Base-by-base conservation (phyloP, 192 early-diverging fungal species). In the Backusella macrospora region DNA sequence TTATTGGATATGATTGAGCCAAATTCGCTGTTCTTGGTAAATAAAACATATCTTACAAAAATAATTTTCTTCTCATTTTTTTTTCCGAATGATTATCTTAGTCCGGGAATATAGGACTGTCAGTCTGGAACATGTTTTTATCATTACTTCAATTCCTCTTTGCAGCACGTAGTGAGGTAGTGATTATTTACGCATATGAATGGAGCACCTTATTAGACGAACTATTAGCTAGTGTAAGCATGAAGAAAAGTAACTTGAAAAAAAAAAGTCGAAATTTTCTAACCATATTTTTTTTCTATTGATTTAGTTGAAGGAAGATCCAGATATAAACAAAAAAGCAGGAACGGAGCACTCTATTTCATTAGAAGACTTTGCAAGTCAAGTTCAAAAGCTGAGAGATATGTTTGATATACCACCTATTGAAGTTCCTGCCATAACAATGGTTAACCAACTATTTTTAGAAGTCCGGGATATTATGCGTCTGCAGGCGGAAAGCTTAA, bases 401-500 rank as follows among this genome's bases (percentile, higher is more conserved):
- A 84, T 84, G 77, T 84, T 84, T 70, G 71, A 78, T 49, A 62
- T 78, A 49, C 82, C 82, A 23, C 77, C 82, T 40, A 69, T 78
- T 43, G 72, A 71, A 26, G 65, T 81, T 39, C 55, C 69, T 37
- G 64, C 75, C 5, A 62, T 66, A 7, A 73, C 59, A 6, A 70
- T 84, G 38, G 73, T 74, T 15, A 69, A 77, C n/a, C 82, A 81
- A 46, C 45, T 84, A 1, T 78, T 73, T 68, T 16, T 81, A 39
- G 82, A 79, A 72, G 67, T 84, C 55, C 63, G 77, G 14, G 73
- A 81, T 38, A 67, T 77, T 13, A 76, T 84, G 80, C 71, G 77
- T 65, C 71, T 78, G 26, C 80, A 81, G 62, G 69, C 74, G 13
- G 76, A 77, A 63, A 72, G 69, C 18, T 2, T 73, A n/a, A 37